Percentiles rank a stretch among this genome's conserved stretches.
Evolutionary conservation across 2,329 filamentous ascomycete genomes (phyloP).

Genomic region (Aspergillus proliferans): DNA sequence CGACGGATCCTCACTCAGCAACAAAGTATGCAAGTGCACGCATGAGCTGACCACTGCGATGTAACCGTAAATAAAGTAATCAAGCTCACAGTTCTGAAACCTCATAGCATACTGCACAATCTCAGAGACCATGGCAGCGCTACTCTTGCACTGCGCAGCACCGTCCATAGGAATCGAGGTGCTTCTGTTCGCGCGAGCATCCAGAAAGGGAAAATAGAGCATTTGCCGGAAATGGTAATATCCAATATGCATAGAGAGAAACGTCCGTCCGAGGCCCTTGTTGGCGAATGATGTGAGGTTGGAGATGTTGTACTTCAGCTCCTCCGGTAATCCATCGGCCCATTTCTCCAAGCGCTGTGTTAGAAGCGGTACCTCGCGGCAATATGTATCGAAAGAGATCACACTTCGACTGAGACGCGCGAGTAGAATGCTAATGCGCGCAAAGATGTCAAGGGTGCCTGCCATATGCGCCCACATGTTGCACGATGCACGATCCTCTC

Average conservation of each 20-base stretch:
- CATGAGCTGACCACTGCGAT: slow-evolving; percentile 17
- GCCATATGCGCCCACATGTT: slow-evolving; percentile 19
- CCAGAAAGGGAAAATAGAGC: slow-evolving; percentile 17
- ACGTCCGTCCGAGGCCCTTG: slow-evolving; percentile 13
- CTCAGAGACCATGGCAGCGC: slow-evolving; percentile 11
- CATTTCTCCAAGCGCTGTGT: slow-evolving; percentile 11
- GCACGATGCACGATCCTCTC: slow-evolving; percentile 1
- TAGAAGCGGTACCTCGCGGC: slow-evolving; percentile 6
- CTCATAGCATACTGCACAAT: slow-evolving; percentile 12
- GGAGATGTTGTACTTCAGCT: slow-evolving; percentile 7
- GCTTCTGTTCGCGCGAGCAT: slow-evolving; percentile 3
- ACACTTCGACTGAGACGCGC: slow-evolving; percentile 9
- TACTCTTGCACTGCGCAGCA: slow-evolving; percentile 11
- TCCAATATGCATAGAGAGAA: slow-evolving; percentile 18
- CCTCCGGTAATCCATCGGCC: slow-evolving; percentile 8
- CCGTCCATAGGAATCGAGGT: neutral
- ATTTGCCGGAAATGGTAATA: slow-evolving; percentile 18
- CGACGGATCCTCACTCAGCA: slow-evolving; percentile 11
- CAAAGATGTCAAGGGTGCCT: slow-evolving; percentile 11
- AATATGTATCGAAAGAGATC: slow-evolving; percentile 13
- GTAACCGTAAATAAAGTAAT: slow-evolving; percentile 16
- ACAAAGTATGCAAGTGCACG: slow-evolving; percentile 15
- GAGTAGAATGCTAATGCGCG: slow-evolving; percentile 10
- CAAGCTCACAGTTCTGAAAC: slow-evolving; percentile 12
- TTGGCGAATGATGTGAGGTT: slow-evolving; percentile 10